phyloP scores from a whole-genome alignment of 805 yeast genomes.

The Candida sphagnicola region DNA sequence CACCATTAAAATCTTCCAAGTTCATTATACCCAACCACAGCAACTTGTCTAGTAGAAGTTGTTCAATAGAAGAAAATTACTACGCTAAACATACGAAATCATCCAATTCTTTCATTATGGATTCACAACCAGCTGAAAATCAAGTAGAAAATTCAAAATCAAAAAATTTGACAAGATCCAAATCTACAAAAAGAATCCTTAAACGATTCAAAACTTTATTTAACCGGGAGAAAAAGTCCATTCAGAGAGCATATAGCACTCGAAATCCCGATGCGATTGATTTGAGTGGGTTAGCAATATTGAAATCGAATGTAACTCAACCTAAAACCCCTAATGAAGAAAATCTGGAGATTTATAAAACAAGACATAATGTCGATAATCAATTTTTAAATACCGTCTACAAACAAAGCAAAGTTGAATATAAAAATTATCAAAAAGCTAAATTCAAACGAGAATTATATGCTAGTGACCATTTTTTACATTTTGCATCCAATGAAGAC shows the following conservation, averaged over 20 bases:
- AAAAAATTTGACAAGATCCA: no score
- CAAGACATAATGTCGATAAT: background rate
- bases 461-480: background rate
- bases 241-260: background rate
- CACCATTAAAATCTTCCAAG: background rate
- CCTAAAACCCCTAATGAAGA: no score
- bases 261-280: background rate
- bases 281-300: no score
- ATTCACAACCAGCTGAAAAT: no score
- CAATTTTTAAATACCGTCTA: background rate
- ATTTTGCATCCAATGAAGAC: constrained; percentile 2
- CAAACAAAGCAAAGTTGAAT: background rate
- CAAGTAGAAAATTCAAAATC: no score
- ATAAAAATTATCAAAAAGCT: background rate
- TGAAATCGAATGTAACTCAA: no score
- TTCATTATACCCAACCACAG: no score
- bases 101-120: no score
- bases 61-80: no score
- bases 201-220: background rate
- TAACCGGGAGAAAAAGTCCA: background rate
- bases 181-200: background rate
- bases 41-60: no score
- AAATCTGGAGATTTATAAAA: background rate
- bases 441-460: background rate
- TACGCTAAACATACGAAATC: no score